Evolutionary conservation across 2,329 filamentous ascomycete genomes (phyloP).

Genomic region (Nakataea oryzae): DNA sequence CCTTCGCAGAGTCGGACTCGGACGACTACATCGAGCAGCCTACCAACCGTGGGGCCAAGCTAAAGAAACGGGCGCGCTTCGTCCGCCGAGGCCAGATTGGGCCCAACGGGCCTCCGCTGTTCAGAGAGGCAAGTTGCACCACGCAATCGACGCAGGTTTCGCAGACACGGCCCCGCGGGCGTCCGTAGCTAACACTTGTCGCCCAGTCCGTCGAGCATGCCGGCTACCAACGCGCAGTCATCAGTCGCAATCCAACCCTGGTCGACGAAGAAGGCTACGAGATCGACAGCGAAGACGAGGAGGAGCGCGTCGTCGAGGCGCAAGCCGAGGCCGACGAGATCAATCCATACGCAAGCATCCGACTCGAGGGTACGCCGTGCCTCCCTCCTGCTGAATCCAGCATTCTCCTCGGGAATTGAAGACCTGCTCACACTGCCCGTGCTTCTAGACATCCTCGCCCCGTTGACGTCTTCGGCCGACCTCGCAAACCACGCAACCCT

Average conservation of each 20-base stretch:
- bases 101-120: conserved; percentile 54
- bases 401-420: background rate
- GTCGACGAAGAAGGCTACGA: conserved; percentile 73
- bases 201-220: conserved; percentile 60
- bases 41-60: conserved; percentile 68
- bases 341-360: conserved; percentile 65
- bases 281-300: conserved; percentile 61
- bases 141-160: background rate
- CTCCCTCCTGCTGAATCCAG: background rate
- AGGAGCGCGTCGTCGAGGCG: conserved; percentile 50
- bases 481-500: conserved; percentile 65
- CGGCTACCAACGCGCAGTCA: conserved; percentile 61
- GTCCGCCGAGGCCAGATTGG: conserved; percentile 61
- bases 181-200: conserved; percentile 13
- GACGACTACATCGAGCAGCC: conserved; percentile 60
- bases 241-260: conserved; percentile 62
- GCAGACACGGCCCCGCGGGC: conserved; percentile 2
- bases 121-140: conserved; percentile 51
- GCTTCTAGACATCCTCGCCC: conserved; percentile 56
- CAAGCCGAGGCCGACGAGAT: conserved; percentile 54
- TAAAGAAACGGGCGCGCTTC: conserved; percentile 66
- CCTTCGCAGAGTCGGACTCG: conserved; percentile 60
- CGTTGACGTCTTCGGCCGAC: conserved; percentile 64
- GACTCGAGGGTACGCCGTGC: conserved; percentile 52
- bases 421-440: conserved; percentile 6